phyloP scores from a whole-genome alignment of 805 yeast species.

The Candida nonsorbophila region DNA sequence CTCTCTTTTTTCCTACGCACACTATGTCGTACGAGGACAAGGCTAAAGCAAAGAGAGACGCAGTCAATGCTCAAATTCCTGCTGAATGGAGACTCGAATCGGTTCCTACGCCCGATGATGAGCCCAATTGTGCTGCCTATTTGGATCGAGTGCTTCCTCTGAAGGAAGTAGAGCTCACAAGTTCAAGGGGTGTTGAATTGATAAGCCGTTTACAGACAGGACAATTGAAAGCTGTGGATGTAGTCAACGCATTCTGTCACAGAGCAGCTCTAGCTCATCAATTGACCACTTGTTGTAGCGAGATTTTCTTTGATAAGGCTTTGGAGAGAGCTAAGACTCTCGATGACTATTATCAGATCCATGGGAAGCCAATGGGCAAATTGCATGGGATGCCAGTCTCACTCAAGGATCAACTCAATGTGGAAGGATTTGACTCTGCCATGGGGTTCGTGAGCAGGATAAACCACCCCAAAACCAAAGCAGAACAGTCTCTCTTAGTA shows the following conservation, averaged over 20 bases:
- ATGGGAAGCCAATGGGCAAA: slow-evolving; percentile 18
- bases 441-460: slow-evolving; percentile 44
- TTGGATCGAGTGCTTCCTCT: slow-evolving; percentile 1
- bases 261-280: slow-evolving; percentile 57
- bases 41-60: slow-evolving; percentile 3
- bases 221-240: slow-evolving; percentile 37
- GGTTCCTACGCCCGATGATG: slow-evolving; percentile 4
- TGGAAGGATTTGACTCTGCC: slow-evolving; percentile 45
- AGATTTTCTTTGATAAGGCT: slow-evolving; percentile 26
- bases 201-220: no score
- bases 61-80: slow-evolving; percentile 5
- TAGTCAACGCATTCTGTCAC: slow-evolving; percentile 51
- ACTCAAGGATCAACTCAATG: slow-evolving; percentile 39
- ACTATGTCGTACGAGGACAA: no score
- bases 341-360: slow-evolving; percentile 14
- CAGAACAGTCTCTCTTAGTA: slow-evolving; percentile 37
- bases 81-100: slow-evolving; percentile 5
- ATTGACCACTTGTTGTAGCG: slow-evolving; percentile 34
- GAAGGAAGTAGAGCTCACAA: background rate
- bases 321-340: slow-evolving; percentile 16
- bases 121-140: slow-evolving; percentile 1
- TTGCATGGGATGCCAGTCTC: slow-evolving; percentile 27
- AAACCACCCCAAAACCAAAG: slow-evolving; percentile 28
- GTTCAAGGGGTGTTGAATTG: background rate
- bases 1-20: no score